Evolutionary conservation across 129 eudicot species (phyloP), one percentile per base, ranked within the genome.

Genomic region (Silybum marianum): DNA sequence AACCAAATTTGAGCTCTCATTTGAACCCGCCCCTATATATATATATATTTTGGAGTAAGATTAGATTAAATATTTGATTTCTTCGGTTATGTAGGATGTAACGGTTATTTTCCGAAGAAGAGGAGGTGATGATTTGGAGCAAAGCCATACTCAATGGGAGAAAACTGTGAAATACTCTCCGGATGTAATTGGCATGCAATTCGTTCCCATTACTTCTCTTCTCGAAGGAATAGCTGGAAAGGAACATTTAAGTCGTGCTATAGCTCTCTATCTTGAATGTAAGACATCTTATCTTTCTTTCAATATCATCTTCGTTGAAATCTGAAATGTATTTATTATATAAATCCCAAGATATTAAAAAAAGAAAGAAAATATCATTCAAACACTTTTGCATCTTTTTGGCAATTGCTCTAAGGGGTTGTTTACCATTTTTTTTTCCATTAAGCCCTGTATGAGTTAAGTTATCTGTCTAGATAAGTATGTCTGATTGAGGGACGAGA

Each of bases 71-170:
- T 30, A 32, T 69, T 24, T 69, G 30, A 69, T 25, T 14, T 44
- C 19, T 21, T 51, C 48, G 28, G 22, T 40, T 80, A 63, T 81
- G 79, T 84, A 91, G 95, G 95, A 91, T 71, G 86, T 91, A 13
- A 91, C 95, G 2, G 92, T 91, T 81, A 91, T 91, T 71, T 91
- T 91, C 72, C 81, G 95, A 86, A 82, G 95, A 82, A 88, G 95
- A 74, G 95, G 95, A 48, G 95, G 95, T 25, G 95, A 88, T 77
- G 95, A 91, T 87, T 62, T 91, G 82, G 95, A 88, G 84, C 95
- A 87, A 69, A 91, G 84, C 75, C 92, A 88, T 86, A 81, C 77
- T 69, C 89, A 76, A 76, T 91, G 95, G 95, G 92, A 83, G 67
- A 85, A 82, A 79, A 91, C 95, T 2, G 89, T 91, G 19, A 75